phyloP scores from a whole-genome alignment of 441 rosid genomes.

The Populus hybrid region DNA sequence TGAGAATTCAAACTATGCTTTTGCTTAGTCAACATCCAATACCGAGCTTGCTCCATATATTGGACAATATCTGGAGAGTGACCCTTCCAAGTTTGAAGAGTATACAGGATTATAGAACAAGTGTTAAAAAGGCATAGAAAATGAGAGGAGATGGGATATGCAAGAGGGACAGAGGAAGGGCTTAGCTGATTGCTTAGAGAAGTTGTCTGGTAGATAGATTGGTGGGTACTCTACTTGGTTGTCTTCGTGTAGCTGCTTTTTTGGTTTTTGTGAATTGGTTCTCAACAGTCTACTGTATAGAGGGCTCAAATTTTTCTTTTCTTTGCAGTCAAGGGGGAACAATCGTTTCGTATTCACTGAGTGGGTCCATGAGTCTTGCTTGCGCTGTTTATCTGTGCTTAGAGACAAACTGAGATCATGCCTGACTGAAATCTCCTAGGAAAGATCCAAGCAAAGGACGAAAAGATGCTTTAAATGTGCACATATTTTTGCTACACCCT shows the following conservation, averaged over 20 bases:
- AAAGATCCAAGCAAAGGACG: background rate
- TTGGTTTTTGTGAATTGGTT: conserved; percentile 27
- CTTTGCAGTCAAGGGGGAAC: background rate
- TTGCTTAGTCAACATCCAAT: conserved; percentile 51
- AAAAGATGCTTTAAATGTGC: background rate
- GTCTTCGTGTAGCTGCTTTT: conserved; percentile 23
- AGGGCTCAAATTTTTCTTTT: background rate
- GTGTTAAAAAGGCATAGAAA: background rate
- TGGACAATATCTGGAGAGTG: background rate
- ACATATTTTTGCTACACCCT: background rate
- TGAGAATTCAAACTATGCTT: conserved; percentile 33
- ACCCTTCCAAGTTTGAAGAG: conserved; percentile 13
- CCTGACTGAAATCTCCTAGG: background rate
- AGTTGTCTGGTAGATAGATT: conserved; percentile 21
- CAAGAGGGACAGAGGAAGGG: conserved; percentile 8
- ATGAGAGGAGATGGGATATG: background rate
- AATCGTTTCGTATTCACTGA: background rate
- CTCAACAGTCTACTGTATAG: conserved; percentile 15
- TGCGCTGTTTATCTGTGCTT: background rate
- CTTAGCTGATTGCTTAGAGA: conserved; percentile 17
- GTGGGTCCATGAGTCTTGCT: background rate
- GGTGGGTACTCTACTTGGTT: conserved; percentile 35
- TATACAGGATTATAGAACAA: background rate
- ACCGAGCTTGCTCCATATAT: conserved; percentile 43
- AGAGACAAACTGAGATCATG: background rate